These are phyloP conservation scores for Malus fusca DNA, from an alignment of 306 rosid species.

Conservation along the genomic window DNA sequence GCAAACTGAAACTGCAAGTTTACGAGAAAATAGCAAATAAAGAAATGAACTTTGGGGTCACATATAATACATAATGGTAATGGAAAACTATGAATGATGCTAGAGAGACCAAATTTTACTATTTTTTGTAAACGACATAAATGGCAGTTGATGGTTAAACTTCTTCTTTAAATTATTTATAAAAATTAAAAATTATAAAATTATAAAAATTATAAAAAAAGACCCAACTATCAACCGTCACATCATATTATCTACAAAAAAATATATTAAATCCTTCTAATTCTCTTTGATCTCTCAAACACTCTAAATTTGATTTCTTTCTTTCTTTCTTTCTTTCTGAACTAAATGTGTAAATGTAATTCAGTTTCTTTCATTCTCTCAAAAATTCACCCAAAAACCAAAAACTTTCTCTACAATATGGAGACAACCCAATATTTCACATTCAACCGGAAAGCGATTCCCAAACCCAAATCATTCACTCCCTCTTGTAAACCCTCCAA, in stretches of 20 bases:
- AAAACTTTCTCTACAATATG: not conserved
- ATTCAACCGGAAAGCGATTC: constrained; percentile 24
- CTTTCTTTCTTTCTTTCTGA: not conserved
- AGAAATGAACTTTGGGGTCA: not conserved
- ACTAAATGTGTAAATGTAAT: not conserved
- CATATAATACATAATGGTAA: not conserved
- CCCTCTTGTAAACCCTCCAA: not conserved
- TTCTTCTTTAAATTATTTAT: too few relatives aligned
- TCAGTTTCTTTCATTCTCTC: constrained; percentile 1
- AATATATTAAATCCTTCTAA: not conserved
- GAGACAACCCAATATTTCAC: constrained; percentile 14
- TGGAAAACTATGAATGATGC: not conserved
- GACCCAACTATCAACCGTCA: too few relatives aligned
- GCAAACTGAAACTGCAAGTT: not conserved
- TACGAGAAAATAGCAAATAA: not conserved
- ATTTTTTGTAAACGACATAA: too few relatives aligned
- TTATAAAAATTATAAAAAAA: too few relatives aligned
- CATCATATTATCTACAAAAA: not conserved
- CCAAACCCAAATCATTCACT: constrained; percentile 5
- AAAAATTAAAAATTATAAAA: too few relatives aligned
- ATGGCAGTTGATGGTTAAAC: too few relatives aligned
- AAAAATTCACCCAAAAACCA: not conserved
- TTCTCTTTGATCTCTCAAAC: not conserved
- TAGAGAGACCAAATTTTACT: too few relatives aligned
- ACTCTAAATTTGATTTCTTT: not conserved